These are phyloP conservation scores for Alternaria panax DNA, from an alignment of 2,329 filamentous ascomycete genomes.

Conservation along the genomic window DNA sequence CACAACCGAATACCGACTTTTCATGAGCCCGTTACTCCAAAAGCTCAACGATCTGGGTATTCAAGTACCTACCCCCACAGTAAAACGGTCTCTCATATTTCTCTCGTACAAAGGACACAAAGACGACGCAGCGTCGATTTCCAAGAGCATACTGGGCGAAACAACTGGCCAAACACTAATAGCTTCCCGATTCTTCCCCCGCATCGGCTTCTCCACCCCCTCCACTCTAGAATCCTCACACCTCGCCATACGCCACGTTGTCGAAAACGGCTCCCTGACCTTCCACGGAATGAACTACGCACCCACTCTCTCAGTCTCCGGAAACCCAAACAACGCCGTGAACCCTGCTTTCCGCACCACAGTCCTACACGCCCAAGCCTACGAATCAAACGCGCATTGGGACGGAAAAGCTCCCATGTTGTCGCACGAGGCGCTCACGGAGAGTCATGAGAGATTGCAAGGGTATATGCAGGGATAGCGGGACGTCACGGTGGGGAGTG, in stretches of 20 bases:
- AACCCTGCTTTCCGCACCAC: conserved; percentile 33
- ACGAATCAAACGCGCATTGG: conserved; percentile 27
- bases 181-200: conserved; percentile 36
- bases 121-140: neutral
- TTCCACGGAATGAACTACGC: conserved; percentile 38
- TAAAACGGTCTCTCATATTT: conserved; percentile 7
- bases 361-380: conserved; percentile 35
- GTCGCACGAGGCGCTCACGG: neutral
- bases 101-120: neutral
- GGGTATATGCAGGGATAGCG: conserved; percentile 34
- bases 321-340: conserved; percentile 29
- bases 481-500: conserved; percentile 28
- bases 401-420: conserved; percentile 18
- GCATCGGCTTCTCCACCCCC: conserved; percentile 19
- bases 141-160: conserved; percentile 25
- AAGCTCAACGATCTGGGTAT: conserved; percentile 30
- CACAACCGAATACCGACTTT: conserved; percentile 16
- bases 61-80: conserved; percentile 16
- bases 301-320: conserved; percentile 16
- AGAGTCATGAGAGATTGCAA: conserved; percentile 25
- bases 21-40: conserved; percentile 29
- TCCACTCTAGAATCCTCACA: conserved; percentile 11
- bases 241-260: conserved; percentile 26
- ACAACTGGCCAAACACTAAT: conserved; percentile 32
- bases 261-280: conserved; percentile 31